Evolutionary conservation across 2,329 filamentous ascomycete genomes (phyloP), one percentile per base, ranked within the genome.

Genomic region (Aulographum hederae): DNA sequence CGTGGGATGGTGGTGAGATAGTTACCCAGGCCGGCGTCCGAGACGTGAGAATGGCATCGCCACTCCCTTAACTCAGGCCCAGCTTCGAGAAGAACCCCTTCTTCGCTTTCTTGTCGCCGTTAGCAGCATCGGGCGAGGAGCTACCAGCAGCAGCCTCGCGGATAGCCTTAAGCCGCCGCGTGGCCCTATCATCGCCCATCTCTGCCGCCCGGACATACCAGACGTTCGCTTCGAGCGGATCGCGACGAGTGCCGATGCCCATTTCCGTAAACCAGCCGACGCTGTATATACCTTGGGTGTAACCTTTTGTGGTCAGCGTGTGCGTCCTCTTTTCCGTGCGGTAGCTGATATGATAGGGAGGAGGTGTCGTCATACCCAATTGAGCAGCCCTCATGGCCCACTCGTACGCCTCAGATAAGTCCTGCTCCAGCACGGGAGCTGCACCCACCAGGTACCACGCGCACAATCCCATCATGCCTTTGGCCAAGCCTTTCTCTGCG

Each of bases 361-460:
- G 6, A 11, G 62, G n/a, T n/a, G n/a, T n/a, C n/a, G n/a, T n/a
- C 75, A 52, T 65, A 92, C 86, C 85, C 41, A 76, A 63, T 38
- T 89, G 77, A 19, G 86, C 86, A 33, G 89, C 81, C 46, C 76
- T 74, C 45, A 73, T 73, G 12, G 89, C 85, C 89, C 89, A 98
- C 51, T 93, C 85, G 46, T 91, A 95, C 6, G 89, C 89, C 53
- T 98, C 89, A 42, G 78, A 77, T 52, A 95, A 86, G 45, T 98
- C 86, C 55, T 89, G 93, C 37, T 93, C 85, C 15, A 98, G 58
- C 11, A 95, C 73, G 0, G 85, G 84, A 42, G 85, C 78, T 2
- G 89, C 89, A 8, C 89, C 89, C 26, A 95, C 78, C 66, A 95
- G 78, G 53, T 95, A 98, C 89, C 89, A 98, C 8, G 89, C 89